Percentiles rank a stretch among this genome's conserved stretches.
phyloP scores from a whole-genome alignment of 2,329 filamentous ascomycete species.

The Aspergillus thermomutatus region DNA sequence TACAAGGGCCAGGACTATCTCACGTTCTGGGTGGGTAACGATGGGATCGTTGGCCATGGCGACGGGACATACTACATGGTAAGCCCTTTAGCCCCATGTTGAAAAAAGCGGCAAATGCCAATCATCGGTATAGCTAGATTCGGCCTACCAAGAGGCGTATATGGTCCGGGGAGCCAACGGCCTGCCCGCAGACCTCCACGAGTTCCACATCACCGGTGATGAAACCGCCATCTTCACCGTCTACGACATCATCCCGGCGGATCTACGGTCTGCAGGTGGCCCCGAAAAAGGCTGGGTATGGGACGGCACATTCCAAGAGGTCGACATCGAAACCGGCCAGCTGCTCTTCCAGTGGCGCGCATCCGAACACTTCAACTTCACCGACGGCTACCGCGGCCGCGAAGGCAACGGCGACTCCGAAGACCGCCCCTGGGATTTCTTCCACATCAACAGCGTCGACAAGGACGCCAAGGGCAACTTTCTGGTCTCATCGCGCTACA shows the following conservation, averaged over 20 bases:
- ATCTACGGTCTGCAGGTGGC: slow-evolving; percentile 39
- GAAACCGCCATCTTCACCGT: slow-evolving; percentile 43
- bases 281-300: slow-evolving; percentile 37
- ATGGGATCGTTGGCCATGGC: slow-evolving; percentile 45
- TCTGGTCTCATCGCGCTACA: slow-evolving; percentile 41
- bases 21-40: slow-evolving; percentile 50
- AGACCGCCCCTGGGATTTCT: slow-evolving; percentile 48
- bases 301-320: slow-evolving; percentile 45
- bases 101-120: neutral
- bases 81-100: slow-evolving; percentile 4
- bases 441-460: slow-evolving; percentile 55
- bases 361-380: slow-evolving; percentile 41
- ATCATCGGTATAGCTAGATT: slow-evolving; percentile 23
- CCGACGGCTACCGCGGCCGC: slow-evolving; percentile 18
- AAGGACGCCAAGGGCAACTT: slow-evolving; percentile 48
- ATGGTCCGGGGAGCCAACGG: slow-evolving; percentile 37
- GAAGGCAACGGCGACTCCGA: slow-evolving; percentile 16
- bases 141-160: slow-evolving; percentile 33
- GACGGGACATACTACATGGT: slow-evolving; percentile 48
- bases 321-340: slow-evolving; percentile 44
- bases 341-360: slow-evolving; percentile 49
- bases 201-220: slow-evolving; percentile 43
- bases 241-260: slow-evolving; percentile 36
- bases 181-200: slow-evolving; percentile 40
- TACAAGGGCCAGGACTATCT: slow-evolving; percentile 46